A percentile compares a stretch with the other conserved stretches of the same genome.
phyloP scores from a whole-genome alignment of 2,329 filamentous ascomycete species.

The Fusarium floridanum region DNA sequence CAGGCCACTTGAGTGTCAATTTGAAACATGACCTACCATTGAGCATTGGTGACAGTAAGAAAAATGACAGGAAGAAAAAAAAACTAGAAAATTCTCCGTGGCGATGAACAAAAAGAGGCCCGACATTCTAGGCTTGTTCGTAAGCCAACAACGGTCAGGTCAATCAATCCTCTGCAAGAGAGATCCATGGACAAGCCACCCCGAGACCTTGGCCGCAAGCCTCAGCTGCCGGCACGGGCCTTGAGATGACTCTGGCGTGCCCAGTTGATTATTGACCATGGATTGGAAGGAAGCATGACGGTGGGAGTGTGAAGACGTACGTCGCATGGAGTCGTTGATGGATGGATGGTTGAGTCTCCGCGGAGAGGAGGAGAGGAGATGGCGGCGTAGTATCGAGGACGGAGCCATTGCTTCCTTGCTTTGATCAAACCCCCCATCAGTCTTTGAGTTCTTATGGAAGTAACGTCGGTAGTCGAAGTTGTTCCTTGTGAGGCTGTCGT shows the following conservation, averaged over 20 bases:
- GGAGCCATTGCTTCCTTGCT: not conserved
- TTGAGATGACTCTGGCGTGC: constrained; percentile 1
- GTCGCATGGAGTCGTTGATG: not conserved
- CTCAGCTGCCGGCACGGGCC: constrained; percentile 25
- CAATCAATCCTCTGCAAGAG: not conserved
- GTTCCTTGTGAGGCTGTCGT: constrained; percentile 29
- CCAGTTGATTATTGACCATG: not conserved
- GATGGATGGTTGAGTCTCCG: not conserved
- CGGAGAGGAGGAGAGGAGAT: not conserved
- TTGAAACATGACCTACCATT: constrained; percentile 24
- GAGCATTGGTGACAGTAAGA: not conserved
- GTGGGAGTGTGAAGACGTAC: not conserved
- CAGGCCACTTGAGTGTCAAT: constrained; percentile 26
- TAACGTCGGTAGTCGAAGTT: not conserved
- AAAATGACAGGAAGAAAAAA: not conserved
- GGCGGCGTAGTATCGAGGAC: not conserved
- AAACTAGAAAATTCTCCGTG: constrained; percentile 1
- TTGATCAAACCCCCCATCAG: not conserved
- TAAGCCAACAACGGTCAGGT: not conserved
- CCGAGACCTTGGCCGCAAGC: constrained; percentile 12
- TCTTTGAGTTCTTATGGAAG: not conserved
- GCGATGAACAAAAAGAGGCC: not conserved
- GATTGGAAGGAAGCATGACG: not conserved
- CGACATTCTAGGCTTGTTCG: not conserved
- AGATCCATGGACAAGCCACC: constrained; percentile 10